Base-by-base conservation (phyloP, 768 basidiomycete genomes). In the Leccinum truebloodii region DNA sequence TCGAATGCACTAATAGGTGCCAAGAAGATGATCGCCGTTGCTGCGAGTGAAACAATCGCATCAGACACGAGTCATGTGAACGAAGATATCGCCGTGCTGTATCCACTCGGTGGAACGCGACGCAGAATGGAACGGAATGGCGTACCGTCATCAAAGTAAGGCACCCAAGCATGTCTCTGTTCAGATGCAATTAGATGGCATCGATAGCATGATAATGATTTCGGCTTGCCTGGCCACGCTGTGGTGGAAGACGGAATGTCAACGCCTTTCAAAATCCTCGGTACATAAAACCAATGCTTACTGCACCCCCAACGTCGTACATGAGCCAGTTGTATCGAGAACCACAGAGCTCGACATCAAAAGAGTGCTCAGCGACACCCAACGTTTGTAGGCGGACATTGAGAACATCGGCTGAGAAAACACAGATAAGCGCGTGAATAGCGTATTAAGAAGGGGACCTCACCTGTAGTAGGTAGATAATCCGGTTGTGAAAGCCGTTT, bases 251-350 rank as follows among this genome's bases (percentile, higher is more conserved):
- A 59, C 26, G 64, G 55, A 30, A 24, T n/a, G 46, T 59, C 28
- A 56, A 59, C 49, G 64, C 32, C 41, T 6, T 46, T 52, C 10
- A 24, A 55, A 37, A 8, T 20, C 39, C 26, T 20, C 14, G 39
- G 28, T 51, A 59, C 56, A 64, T 57, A 48, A 37, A 18, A 55
- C 26, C 18, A 53, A 51, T 51, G 80, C 88, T 71, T 69, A 92
- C 88, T 55, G 89, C 88, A 51, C 92, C 92, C 44, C 91, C 90
- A 39, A 94, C 91, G 70, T 94, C 92, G 69, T 88, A 94, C 58
- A 93, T 77, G 59, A 86, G 83, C 90, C 91, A 93, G 56, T 86
- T 82, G 68, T 88, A 89, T 48, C 79, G 79, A 58, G 78, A 79
- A 3, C 87, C 86, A 44, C 81, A 83, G 62, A 86, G 81, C 59